Base-by-base conservation (phyloP, 2,329 filamentous ascomycete genomes). In the Talaromyces verruculosus region DNA sequence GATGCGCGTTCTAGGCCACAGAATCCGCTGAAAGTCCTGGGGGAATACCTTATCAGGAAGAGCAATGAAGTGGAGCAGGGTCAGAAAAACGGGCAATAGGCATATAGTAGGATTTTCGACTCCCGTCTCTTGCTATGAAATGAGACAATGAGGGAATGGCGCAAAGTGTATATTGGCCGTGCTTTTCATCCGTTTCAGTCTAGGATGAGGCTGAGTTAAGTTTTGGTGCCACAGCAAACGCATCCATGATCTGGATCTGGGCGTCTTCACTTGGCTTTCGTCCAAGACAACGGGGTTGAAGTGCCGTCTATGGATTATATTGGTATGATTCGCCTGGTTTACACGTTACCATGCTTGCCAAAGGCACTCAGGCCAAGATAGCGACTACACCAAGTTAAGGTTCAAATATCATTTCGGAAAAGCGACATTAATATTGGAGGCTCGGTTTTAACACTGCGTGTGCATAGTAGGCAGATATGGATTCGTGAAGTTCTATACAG, bases 21-120 rank as follows among this genome's bases (percentile, higher is more conserved):
- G 39, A 88, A 92, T 70, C 90, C 90, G 22, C 78, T 93, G 17
- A 85, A 87, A 58, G 85, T 87, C 8, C 78, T 93, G 3, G 90
- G 90, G 55, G 89, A 92, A 75, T 92, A 85, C 73, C 78, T 93
- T 4, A 79, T 92, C 62, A 85, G 90, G 73, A 87, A 84, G 64
- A 91, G 89, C 4, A 87, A 82, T 69, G 89, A 91, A 69, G 68
- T 89, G 25, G 89, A 91, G 75, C 53, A 66, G 37, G 61, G 35
- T 25, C 65, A 58, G 19, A 60, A 63, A 17, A 33, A 25, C 39
- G 53, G 5, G n/a, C 60, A 66, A 30, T 63, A 55, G 37, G 28
- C 19, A n/a, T 15, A 15, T 30, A 15, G 37, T 8, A 22, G 51
- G 30, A 37, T 37, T 5, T 30, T 62, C 30, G 33, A 35, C 10